Evolutionary conservation across 768 basidiomycete species (phyloP), one percentile per base, ranked within the genome.

Genomic region (Podaxis mareebaensis): DNA sequence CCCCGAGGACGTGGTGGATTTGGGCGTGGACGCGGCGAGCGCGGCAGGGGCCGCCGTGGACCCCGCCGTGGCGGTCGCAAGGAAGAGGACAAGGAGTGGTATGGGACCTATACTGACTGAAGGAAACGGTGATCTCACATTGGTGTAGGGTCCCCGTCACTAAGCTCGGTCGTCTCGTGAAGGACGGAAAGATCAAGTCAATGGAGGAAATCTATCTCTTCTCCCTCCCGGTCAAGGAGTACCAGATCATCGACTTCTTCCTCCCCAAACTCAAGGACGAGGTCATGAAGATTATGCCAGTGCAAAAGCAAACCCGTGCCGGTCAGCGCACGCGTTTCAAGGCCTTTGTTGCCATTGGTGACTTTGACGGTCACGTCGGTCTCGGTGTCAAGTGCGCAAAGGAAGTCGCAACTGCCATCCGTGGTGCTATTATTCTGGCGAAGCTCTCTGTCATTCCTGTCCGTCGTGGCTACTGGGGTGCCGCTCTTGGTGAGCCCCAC

Each of bases 181-280:
- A 97, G 81, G 97, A 99, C 72, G 96, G 96, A 70, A 99, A 99
- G 83, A 98, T 99, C 83, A 98, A 96, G 81, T 97, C 95, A 53
- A 96, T 99, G 87, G 97, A 99, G 77, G 97, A 99, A 77, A 98
- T 99, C 79, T 99, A 99, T 82, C 95, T 99, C 74, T 99, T 99
- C 89, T 99, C 97, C 28, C 91, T 99, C 67, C 96, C 96, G 65
- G 92, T 99, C 79, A 99, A 99, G 82, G 97, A 99, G 81, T 99
- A 81, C 85, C 97, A 99, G 80, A 97, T 99, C 79, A 91, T 99
- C 85, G 97, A 99, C 83, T 89, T 91, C 77, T 98, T 99, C 93
- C 87, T 99, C 53, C 97, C 97, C 71, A 93, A 93, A 76, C 92
- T 99, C 81, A 99, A 99, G 86, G 97, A 96, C 71, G 95, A 97